phyloP scores from a whole-genome alignment of 2,329 filamentous ascomycete genomes.

The Botrytis elliptica region DNA sequence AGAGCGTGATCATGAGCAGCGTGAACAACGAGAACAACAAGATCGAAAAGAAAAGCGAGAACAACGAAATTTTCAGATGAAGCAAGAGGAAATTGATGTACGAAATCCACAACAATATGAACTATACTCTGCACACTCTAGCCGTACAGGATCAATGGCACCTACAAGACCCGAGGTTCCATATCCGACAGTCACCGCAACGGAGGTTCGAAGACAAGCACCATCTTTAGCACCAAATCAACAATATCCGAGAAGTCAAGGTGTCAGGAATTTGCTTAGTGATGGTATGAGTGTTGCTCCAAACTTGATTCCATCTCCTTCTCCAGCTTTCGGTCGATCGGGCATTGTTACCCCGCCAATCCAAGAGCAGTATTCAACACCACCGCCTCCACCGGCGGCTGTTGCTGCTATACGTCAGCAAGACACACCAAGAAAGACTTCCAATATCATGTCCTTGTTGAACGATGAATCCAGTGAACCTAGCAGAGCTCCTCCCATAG shows the following conservation, averaged over 20 bases:
- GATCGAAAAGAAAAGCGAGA: conserved; percentile 27
- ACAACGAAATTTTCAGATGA: conserved; percentile 34
- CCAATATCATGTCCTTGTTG: conserved; percentile 61
- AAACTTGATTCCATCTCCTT: conserved; percentile 32
- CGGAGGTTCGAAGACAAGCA: conserved; percentile 24
- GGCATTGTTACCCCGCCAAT: conserved; percentile 33
- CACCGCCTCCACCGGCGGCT: conserved; percentile 36
- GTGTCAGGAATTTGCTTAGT: conserved; percentile 30
- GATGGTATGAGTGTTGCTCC: conserved; percentile 29
- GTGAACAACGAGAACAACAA: conserved; percentile 19
- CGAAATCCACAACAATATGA: conserved; percentile 41
- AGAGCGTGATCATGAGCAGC: conserved; percentile 20
- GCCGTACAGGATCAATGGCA: conserved; percentile 27
- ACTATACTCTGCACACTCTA: conserved; percentile 32
- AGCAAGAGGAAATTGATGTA: conserved; percentile 36
- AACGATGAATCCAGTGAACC: conserved; percentile 53
- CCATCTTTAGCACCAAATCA: conserved; percentile 30
- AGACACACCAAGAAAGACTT: conserved; percentile 56
- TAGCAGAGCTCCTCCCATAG: conserved; percentile 32
- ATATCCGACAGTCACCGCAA: conserved; percentile 10
- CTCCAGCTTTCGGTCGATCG: conserved; percentile 33
- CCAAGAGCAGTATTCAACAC: conserved; percentile 33
- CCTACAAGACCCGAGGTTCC: conserved; percentile 33
- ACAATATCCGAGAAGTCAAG: conserved; percentile 31
- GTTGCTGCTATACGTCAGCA: conserved; percentile 45